A percentile compares a stretch with the other conserved stretches of the same genome.
phyloP scores from a whole-genome alignment of 2,329 filamentous ascomycete genomes.

The Epichloe aotearoae region DNA sequence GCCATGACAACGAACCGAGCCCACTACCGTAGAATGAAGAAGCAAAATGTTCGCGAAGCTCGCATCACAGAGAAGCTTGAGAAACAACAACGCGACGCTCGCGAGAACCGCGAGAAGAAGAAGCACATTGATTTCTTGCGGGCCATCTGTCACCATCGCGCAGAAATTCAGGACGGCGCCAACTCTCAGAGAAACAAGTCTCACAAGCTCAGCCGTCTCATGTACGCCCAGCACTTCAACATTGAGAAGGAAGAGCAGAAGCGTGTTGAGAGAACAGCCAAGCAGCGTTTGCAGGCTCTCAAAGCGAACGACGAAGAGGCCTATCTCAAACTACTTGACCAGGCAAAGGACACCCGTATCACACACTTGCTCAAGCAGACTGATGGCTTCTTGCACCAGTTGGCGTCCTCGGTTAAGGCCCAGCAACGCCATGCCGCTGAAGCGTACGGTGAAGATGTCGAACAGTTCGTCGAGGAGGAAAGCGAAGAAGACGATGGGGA shows the following conservation, averaged over 20 bases:
- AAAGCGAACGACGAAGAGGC: slow-evolving; percentile 99
- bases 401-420: slow-evolving; percentile 84
- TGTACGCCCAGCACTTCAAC: slow-evolving; percentile 81
- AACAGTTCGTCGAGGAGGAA: slow-evolving; percentile 43
- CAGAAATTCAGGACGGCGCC: slow-evolving; percentile 60
- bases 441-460: slow-evolving; percentile 56
- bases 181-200: slow-evolving; percentile 57
- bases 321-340: slow-evolving; percentile 92
- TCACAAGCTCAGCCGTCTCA: slow-evolving; percentile 77
- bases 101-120: slow-evolving; percentile 94
- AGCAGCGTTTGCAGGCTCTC: slow-evolving; percentile 96
- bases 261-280: slow-evolving; percentile 90
- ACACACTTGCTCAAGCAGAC: slow-evolving; percentile 94
- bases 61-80: slow-evolving; percentile 97
- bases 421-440: slow-evolving; percentile 78
- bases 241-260: slow-evolving; percentile 99
- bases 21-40: slow-evolving; percentile 88
- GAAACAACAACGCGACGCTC: slow-evolving; percentile 94
- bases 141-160: slow-evolving; percentile 69
- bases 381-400: slow-evolving; percentile 91
- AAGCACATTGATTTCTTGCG: slow-evolving; percentile 88
- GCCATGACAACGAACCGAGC: slow-evolving; percentile 94
- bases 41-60: slow-evolving; percentile 87
- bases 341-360: slow-evolving; percentile 98
- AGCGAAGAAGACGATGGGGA: slow-evolving; percentile 60